These are phyloP conservation scores for Fusarium denticulatum DNA, from an alignment of 2,329 filamentous ascomycete genomes.

Conservation along the genomic window DNA sequence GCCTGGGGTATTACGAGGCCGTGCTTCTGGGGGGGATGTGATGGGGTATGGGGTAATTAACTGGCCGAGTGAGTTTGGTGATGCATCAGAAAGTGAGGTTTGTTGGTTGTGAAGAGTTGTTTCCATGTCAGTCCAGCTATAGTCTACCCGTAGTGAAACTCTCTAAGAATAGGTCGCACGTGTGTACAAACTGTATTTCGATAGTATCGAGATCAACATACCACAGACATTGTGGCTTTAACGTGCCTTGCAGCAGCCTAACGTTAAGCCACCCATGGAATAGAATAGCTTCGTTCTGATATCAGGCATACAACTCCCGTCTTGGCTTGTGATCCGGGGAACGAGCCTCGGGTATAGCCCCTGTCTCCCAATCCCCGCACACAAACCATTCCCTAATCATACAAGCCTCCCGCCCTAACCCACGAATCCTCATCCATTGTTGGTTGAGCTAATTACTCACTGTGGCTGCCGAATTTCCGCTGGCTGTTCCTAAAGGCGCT, in stretches of 20 bases:
- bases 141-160: background rate
- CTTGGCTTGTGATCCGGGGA: constrained; percentile 35
- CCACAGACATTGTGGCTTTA: constrained; percentile 3
- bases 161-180: background rate
- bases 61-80: background rate
- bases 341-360: constrained; percentile 33
- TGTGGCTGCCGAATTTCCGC: constrained; percentile 24
- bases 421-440: background rate
- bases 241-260: constrained; percentile 15
- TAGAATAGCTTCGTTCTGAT: background rate
- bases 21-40: background rate
- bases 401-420: constrained; percentile 28
- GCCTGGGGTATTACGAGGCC: background rate
- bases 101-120: background rate
- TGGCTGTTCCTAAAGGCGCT: background rate
- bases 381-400: background rate
- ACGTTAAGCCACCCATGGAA: background rate
- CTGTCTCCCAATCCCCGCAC: constrained; percentile 27
- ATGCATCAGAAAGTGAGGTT: background rate
- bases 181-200: background rate
- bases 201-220: background rate
- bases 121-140: background rate
- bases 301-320: background rate
- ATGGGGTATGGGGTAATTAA: background rate
- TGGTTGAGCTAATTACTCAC: constrained; percentile 1